Percentiles rank a stretch among this genome's conserved stretches.
Evolutionary conservation across 1,139 yeast genomes (phyloP).

Genomic region (Kodamaea ohmeri): DNA sequence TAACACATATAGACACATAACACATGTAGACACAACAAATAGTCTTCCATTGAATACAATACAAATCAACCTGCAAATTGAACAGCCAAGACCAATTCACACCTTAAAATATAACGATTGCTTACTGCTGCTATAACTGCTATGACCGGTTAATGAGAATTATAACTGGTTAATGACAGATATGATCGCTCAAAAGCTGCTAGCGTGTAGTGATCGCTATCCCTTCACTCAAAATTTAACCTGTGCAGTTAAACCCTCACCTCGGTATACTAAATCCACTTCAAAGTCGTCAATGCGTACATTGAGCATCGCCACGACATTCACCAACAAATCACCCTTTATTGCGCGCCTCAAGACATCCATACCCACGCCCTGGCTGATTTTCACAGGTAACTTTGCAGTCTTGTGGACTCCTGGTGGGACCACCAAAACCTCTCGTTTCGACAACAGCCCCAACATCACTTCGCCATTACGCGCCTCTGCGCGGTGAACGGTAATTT

Average conservation of each 20-base stretch:
- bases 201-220: too few relatives aligned
- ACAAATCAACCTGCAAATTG: too few relatives aligned
- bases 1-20: too few relatives aligned
- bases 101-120: too few relatives aligned
- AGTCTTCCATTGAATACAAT: too few relatives aligned
- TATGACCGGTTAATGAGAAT: too few relatives aligned
- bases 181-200: too few relatives aligned
- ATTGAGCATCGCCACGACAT: conserved; percentile 42
- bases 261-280: conserved; percentile 42
- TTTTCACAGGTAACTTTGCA: conserved; percentile 47
- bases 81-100: too few relatives aligned
- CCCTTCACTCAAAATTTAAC: conserved; percentile 5
- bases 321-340: conserved; percentile 49
- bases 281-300: conserved; percentile 37
- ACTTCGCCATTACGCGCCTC: conserved; percentile 46
- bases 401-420: conserved; percentile 52
- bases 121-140: too few relatives aligned
- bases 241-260: conserved; percentile 28
- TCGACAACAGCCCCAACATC: conserved; percentile 43
- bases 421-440: conserved; percentile 33
- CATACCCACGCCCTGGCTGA: conserved; percentile 46
- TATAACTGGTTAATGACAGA: too few relatives aligned
- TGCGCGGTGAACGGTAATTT: conserved; percentile 41
- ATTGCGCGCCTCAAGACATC: conserved; percentile 48
- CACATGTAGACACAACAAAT: too few relatives aligned